Evolutionary conservation across 805 yeast genomes (phyloP), one percentile per base, ranked within the genome.

Genomic region (Teunomyces kruisii): DNA sequence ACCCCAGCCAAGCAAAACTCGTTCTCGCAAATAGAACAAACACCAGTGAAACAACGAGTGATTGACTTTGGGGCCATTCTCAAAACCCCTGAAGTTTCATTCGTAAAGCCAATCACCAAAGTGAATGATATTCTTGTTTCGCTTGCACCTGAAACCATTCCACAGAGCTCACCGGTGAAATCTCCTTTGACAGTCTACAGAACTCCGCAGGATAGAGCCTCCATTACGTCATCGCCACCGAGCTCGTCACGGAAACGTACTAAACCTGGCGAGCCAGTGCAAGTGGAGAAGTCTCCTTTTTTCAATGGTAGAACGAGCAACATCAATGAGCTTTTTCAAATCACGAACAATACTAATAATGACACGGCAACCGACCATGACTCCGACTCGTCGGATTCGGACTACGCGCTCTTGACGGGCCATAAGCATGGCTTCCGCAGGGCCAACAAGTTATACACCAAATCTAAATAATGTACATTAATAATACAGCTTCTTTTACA

Each of bases 181-280:
- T 39, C 52, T 3, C 43, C 45, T 7, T 31, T 45, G 5, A 24
- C 12, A 14, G 40, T 37, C 7, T 17, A 30, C 15, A 31, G 9
- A 14, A 43, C 46, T 4, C 46, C 47, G 16, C 9, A 32, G 6
- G 40, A 29, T 14, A 29, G 27, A 14, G 36, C 31, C 4, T 28
- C 38, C 4, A 29, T 12, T 3, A 8, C 26, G 6, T 19, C 42
- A 31, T 28, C 41, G 6, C 29, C 29, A 1, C 26, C 27, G 6
- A 39, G 32, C 26, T 9, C 32, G 2, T 9, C n/a, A 16, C 19
- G 30, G 16, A 39, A 10, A 29, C 41, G 26, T 9, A 17, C 33
- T 10, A 53, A 49, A 43, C 75, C 74, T 1, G 72, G 77, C 4
- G 71, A 64, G n/a, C 68, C 68, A 1, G 58, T 67, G 2, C 45